Conservation (phyloP, 768 basidiomycete species). For the Suillus alpinus region DNA sequence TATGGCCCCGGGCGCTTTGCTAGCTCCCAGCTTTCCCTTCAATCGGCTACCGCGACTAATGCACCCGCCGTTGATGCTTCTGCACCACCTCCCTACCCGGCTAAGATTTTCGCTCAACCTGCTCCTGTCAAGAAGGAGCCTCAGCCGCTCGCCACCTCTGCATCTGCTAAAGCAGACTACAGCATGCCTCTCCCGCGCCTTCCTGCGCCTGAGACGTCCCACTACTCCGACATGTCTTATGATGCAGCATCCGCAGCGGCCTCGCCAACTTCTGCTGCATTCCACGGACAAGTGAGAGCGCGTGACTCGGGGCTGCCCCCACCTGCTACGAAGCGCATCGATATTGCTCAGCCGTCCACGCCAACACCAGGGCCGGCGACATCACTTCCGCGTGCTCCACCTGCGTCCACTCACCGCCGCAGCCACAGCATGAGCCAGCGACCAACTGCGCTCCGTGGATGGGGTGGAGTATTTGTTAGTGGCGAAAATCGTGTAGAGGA, state of each 20-base stretch:
- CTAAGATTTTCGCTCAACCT: slow-evolving; percentile 32
- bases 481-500: slow-evolving; percentile 40
- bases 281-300: slow-evolving; percentile 62
- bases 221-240: slow-evolving; percentile 81
- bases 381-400: slow-evolving; percentile 62
- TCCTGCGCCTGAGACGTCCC: slow-evolving; percentile 77
- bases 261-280: slow-evolving; percentile 58
- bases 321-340: slow-evolving; percentile 32
- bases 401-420: slow-evolving; percentile 74
- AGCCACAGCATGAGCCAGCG: slow-evolving; percentile 84
- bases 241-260: slow-evolving; percentile 47
- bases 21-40: slow-evolving; percentile 76
- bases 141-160: slow-evolving; percentile 20
- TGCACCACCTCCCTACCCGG: slow-evolving; percentile 12
- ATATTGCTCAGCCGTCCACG: slow-evolving; percentile 19
- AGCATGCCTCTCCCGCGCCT: slow-evolving; percentile 80
- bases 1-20: slow-evolving; percentile 96
- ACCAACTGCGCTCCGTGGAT: slow-evolving; percentile 51
- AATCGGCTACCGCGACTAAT: slow-evolving; percentile 25
- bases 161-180: slow-evolving; percentile 60
- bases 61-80: slow-evolving; percentile 17
- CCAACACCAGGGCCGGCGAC: slow-evolving; percentile 28
- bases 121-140: slow-evolving; percentile 32
- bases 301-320: slow-evolving; percentile 57
- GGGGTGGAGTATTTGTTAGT: slow-evolving; percentile 60